Evolutionary conservation across 1,139 yeast species (phyloP).

Genomic region (Nakaseomyces bracarensis): DNA sequence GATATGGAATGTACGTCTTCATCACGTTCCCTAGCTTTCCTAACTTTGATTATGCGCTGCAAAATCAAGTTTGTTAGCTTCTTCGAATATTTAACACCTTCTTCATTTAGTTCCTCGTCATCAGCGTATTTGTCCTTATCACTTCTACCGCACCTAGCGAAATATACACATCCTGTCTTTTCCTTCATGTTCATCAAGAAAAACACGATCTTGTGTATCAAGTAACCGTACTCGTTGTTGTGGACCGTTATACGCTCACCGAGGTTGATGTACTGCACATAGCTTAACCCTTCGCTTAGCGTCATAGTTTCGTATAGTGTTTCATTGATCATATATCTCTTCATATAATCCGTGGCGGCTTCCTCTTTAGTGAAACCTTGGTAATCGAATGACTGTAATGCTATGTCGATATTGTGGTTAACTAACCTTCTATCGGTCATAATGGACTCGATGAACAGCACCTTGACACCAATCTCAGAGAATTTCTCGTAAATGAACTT

Average conservation of each 20-base stretch:
- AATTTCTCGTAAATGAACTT: slow-evolving; percentile 48
- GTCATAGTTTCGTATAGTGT: slow-evolving; percentile 38
- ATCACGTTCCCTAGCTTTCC: slow-evolving; percentile 20
- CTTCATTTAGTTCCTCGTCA: slow-evolving; percentile 61
- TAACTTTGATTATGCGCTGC: slow-evolving; percentile 27
- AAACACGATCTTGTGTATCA: slow-evolving; percentile 81
- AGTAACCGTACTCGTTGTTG: slow-evolving; percentile 75
- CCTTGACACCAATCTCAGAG: slow-evolving; percentile 54
- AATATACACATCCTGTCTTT: slow-evolving; percentile 75
- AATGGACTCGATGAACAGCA: slow-evolving; percentile 78
- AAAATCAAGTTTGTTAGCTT: slow-evolving; percentile 39
- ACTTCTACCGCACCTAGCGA: slow-evolving; percentile 56
- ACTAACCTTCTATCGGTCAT: slow-evolving; percentile 68
- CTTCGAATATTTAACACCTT: slow-evolving; percentile 48
- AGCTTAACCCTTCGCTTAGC: slow-evolving; percentile 14
- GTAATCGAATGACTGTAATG: slow-evolving; percentile 84
- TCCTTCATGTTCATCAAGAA: slow-evolving; percentile 78
- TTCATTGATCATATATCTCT: slow-evolving; percentile 44
- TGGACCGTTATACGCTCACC: slow-evolving; percentile 73
- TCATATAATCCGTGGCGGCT: slow-evolving; percentile 55
- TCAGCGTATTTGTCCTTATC: slow-evolving; percentile 37
- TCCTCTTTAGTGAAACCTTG: slow-evolving; percentile 56
- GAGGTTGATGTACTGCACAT: slow-evolving; percentile 48
- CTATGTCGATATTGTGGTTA: slow-evolving; percentile 73
- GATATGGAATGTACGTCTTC: slow-evolving; percentile 26